Evolutionary conservation across 1,284 basidiomycete species (phyloP), one percentile per base, ranked within the genome.

Genomic region (Cystobasidium pallidum): DNA sequence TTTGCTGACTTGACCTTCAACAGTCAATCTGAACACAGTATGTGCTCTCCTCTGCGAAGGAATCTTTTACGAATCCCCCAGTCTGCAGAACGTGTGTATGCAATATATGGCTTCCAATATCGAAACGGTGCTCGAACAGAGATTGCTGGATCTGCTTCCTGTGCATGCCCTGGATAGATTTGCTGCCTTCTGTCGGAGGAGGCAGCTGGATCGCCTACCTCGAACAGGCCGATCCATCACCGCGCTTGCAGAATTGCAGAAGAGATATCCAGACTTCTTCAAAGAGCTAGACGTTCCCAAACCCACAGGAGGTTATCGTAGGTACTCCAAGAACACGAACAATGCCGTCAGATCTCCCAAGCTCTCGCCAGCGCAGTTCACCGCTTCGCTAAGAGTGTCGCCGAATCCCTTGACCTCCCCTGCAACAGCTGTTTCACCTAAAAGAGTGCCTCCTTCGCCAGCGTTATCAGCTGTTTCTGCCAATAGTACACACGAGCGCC

Each of bases 81-180:
- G 87, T 3, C 87, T 99, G 66, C 86, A 88, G 34, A 84, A 86
- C 26, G 86, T 88, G 59, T 84, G 94, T 19, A 91, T 94, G 80
- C 86, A 86, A 51, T 98, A 94, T 81, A 89, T 94, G 76, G 83
- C 87, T 1, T 86, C 87, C 72, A 94, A 92, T 78, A 85, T 97
- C 83, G 96, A 99, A 80, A 88, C 89, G 0, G 85, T 97, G 66
- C 86, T 99, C 26, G 93, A 97, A 79, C 85, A 84, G 34, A 86
- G 87, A 3, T 86, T 93, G 77, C 85, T 99, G 26, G 90, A 91
- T 75, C 81, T 84, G 61, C 85, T 97, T 58, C 84, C 89, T 2
- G 80, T 84, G 26, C 84, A 86, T 36, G 85, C 92, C 36, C 81
- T 96, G 72, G 86, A 86, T 55, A 86, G 89, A 67, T 85, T 99